Conservation (phyloP, 2,329 filamentous ascomycete genomes). For the Botryotinia narcissicola region DNA sequence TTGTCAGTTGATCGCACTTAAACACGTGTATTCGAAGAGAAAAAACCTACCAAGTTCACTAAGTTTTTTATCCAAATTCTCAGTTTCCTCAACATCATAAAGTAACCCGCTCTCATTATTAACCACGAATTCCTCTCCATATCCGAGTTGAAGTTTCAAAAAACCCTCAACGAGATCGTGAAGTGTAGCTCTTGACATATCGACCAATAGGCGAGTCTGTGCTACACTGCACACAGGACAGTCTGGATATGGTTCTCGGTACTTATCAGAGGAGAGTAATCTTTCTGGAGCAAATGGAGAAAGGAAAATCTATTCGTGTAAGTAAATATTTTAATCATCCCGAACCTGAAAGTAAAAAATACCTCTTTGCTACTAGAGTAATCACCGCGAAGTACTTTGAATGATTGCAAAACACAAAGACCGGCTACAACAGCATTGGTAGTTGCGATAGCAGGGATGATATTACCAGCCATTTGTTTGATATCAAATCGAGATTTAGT, state of each 20-base stretch:
- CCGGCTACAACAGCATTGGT: constrained; percentile 96
- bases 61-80: constrained; percentile 79
- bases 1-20: not conserved
- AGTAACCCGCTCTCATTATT: constrained; percentile 73
- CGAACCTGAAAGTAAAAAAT: constrained; percentile 27
- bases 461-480: constrained; percentile 99
- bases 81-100: constrained; percentile 85
- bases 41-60: constrained; percentile 62
- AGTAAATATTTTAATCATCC: constrained; percentile 18
- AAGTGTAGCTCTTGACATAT: constrained; percentile 70
- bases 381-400: constrained; percentile 79
- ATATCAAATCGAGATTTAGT: constrained; percentile 90
- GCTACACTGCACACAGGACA: constrained; percentile 82
- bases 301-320: constrained; percentile 63
- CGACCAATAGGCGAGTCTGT: constrained; percentile 64
- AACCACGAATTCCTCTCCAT: constrained; percentile 77
- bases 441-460: constrained; percentile 96
- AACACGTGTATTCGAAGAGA: not conserved
- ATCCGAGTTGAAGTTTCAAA: constrained; percentile 67
- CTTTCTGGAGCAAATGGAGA: constrained; percentile 62
- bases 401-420: constrained; percentile 86
- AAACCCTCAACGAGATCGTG: constrained; percentile 75
- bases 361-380: constrained; percentile 73
- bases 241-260: constrained; percentile 67
- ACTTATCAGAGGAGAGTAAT: constrained; percentile 56